Percentiles rank a stretch among this genome's conserved stretches.
phyloP scores from a whole-genome alignment of 2,329 filamentous ascomycete species.

The Aspergillus ruber region DNA sequence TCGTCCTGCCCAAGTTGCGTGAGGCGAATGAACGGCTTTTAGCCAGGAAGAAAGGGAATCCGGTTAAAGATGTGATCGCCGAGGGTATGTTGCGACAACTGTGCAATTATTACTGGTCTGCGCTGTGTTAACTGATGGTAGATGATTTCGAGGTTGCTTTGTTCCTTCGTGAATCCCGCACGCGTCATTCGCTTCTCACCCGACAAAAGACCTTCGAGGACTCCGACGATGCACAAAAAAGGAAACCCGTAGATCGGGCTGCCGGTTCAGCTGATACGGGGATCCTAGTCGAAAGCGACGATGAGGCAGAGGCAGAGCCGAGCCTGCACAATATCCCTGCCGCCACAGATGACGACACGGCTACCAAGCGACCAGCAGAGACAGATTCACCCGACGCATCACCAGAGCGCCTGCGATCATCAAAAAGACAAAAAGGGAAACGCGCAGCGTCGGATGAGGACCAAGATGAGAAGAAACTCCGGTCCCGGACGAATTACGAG shows the following conservation, averaged over 20 bases:
- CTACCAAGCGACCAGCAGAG: conserved; percentile 15
- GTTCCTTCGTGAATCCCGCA: conserved; percentile 80
- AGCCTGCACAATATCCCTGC: conserved; percentile 53
- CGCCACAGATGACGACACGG: conserved; percentile 12
- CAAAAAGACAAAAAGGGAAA: conserved; percentile 30
- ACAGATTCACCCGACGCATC: neutral
- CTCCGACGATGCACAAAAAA: conserved; percentile 30
- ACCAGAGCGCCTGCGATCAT: conserved; percentile 6
- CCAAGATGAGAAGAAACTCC: conserved; percentile 73
- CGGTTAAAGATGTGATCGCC: conserved; percentile 79
- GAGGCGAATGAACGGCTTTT: conserved; percentile 66
- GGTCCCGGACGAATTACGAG: conserved; percentile 81
- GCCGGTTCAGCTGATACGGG: conserved; percentile 24
- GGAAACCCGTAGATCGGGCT: neutral
- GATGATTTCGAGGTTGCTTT: conserved; percentile 95
- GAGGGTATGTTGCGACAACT: conserved; percentile 51
- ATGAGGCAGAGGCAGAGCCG: conserved; percentile 45
- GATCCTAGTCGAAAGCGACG: conserved; percentile 56
- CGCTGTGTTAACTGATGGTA: conserved; percentile 28
- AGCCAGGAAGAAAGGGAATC: conserved; percentile 67
- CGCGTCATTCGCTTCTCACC: conserved; percentile 76
- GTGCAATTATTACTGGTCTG: conserved; percentile 4
- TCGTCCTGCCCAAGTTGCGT: conserved; percentile 82
- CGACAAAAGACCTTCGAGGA: conserved; percentile 75
- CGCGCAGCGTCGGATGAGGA: conserved; percentile 30